Percentiles rank a stretch among this genome's conserved stretches.
These are phyloP conservation scores for Toxicodendron radicans DNA, from an alignment of 345 rosid species.

Conservation along the genomic window DNA sequence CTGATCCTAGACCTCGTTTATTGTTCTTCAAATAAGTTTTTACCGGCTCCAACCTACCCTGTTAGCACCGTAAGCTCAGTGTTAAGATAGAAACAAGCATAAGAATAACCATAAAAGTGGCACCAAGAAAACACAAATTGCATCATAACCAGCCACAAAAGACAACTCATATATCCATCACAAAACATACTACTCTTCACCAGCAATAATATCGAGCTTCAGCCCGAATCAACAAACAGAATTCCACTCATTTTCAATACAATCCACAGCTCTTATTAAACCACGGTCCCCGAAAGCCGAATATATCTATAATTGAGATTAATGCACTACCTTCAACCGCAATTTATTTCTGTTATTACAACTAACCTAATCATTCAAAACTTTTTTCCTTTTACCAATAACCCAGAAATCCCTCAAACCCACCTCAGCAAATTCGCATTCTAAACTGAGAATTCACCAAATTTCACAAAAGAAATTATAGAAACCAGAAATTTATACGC, in stretches of 20 bases:
- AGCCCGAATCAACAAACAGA: background rate
- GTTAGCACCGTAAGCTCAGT: constrained; percentile 21
- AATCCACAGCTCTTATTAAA: background rate
- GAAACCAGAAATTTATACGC: too few relatives aligned
- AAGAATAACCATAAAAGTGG: background rate
- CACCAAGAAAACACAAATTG: background rate
- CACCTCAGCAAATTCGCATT: too few relatives aligned
- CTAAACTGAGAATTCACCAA: too few relatives aligned
- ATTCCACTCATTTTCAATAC: background rate
- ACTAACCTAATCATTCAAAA: background rate
- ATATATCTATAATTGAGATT: background rate
- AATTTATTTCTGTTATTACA: too few relatives aligned
- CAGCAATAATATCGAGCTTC: background rate
- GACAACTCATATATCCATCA: background rate
- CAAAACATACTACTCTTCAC: background rate
- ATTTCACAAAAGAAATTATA: too few relatives aligned
- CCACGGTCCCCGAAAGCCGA: background rate
- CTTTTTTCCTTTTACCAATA: background rate
- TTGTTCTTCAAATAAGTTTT: constrained; percentile 54
- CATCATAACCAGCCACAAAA: background rate
- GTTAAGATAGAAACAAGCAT: background rate
- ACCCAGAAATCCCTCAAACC: too few relatives aligned
- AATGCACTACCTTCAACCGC: too few relatives aligned
- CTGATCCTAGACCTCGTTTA: constrained; percentile 82
- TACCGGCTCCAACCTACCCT: constrained; percentile 85